These are phyloP conservation scores for Nyssa sinensis DNA, from an alignment of 148 eudicot genomes.

Conservation along the genomic window DNA sequence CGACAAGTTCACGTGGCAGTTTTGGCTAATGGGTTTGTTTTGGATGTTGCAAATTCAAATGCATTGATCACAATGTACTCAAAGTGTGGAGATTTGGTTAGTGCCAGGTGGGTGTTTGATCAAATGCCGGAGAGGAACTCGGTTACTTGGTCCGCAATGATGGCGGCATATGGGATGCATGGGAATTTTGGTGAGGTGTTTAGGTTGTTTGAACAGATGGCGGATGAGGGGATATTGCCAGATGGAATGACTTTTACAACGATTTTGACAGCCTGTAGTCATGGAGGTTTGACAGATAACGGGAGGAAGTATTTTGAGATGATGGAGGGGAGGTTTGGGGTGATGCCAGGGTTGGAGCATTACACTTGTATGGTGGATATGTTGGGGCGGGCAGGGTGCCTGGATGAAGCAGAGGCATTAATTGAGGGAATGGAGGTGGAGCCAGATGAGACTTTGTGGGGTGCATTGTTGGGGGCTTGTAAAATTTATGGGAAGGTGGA, in stretches of 20 bases:
- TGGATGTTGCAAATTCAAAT: conserved; percentile 39
- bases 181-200: conserved; percentile 36
- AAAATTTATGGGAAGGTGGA: conserved; percentile 37
- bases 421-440: conserved; percentile 46
- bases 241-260: conserved; percentile 42
- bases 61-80: conserved; percentile 52
- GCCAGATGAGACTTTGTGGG: conserved; percentile 47
- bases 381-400: conserved; percentile 48
- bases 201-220: conserved; percentile 40
- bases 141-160: conserved; percentile 50
- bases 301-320: conserved; percentile 50
- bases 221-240: conserved; percentile 31
- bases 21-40: conserved; percentile 40
- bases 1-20: conserved; percentile 30
- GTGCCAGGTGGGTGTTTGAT: conserved; percentile 50
- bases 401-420: conserved; percentile 45
- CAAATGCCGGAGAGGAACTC: conserved; percentile 36
- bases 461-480: conserved; percentile 44
- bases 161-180: conserved; percentile 49
- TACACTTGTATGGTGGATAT: conserved; percentile 66
- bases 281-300: conserved; percentile 42
- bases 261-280: conserved; percentile 50
- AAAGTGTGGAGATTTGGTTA: conserved; percentile 41
- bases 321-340: conserved; percentile 36
- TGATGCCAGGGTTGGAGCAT: conserved; percentile 50